Evolutionary conservation across 768 basidiomycete species (phyloP).

Genomic region (Lanmaoa rubissima): DNA sequence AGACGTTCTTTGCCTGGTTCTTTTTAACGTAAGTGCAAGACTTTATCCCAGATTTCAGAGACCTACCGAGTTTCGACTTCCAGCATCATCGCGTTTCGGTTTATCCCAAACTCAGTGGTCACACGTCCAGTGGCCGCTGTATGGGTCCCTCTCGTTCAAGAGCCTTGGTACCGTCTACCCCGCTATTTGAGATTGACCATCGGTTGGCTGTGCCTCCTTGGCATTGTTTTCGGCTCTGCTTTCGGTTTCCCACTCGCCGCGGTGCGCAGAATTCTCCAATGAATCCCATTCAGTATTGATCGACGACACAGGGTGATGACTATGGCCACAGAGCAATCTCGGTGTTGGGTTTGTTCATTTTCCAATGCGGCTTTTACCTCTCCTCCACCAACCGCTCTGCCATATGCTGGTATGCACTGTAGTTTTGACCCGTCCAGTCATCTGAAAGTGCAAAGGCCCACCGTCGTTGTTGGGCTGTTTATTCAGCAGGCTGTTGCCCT

Average conservation of each 20-base stretch:
- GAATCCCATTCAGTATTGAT: constrained; percentile 14
- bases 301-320: constrained; percentile 46
- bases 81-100: constrained; percentile 82
- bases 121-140: constrained; percentile 68
- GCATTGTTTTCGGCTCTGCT: constrained; percentile 79
- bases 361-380: constrained; percentile 73
- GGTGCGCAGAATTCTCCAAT: constrained; percentile 36
- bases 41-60: neutral
- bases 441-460: constrained; percentile 51
- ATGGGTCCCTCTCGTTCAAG: constrained; percentile 64
- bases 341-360: constrained; percentile 74
- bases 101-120: constrained; percentile 69
- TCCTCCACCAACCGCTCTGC: constrained; percentile 60
- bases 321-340: constrained; percentile 82
- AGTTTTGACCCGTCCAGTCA: neutral
- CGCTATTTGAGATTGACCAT: constrained; percentile 53
- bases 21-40: constrained; percentile 59
- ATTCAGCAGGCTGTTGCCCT: constrained; percentile 83
- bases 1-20: constrained; percentile 80
- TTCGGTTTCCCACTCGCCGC: constrained; percentile 70
- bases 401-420: constrained; percentile 65
- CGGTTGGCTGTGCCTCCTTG: constrained; percentile 78
- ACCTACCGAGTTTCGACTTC: neutral
- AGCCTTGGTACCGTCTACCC: constrained; percentile 66
- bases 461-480: constrained; percentile 85